Percentiles rank a stretch among this genome's conserved stretches.
Evolutionary conservation across 2,329 filamentous ascomycete species (phyloP).

Genomic region (Amylocarpus encephaloides): DNA sequence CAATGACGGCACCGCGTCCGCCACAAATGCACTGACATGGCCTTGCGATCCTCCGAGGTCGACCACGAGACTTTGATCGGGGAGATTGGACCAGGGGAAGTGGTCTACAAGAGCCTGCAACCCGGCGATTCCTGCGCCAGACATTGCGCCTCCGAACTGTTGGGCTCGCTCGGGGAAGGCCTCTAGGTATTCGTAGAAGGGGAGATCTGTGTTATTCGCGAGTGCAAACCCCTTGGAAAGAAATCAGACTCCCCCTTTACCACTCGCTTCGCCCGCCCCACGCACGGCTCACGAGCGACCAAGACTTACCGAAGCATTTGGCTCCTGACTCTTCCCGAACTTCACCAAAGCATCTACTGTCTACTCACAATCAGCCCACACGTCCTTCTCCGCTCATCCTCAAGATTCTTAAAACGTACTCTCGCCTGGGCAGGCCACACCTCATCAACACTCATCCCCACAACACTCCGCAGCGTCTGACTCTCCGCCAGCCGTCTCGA

Average conservation of each 20-base stretch:
- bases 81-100: conserved; percentile 7
- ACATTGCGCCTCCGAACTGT: conserved; percentile 47
- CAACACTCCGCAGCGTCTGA: conserved; percentile 26
- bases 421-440: conserved; percentile 18
- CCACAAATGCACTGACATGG: conserved; percentile 20
- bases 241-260: neutral
- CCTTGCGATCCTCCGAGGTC: conserved; percentile 26
- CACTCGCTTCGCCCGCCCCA: too few species aligned
- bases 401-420: conserved; percentile 35
- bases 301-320: conserved; percentile 7
- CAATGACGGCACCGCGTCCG: conserved; percentile 16
- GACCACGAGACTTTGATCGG: neutral
- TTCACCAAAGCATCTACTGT: conserved; percentile 7
- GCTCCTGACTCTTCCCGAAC: conserved; percentile 4
- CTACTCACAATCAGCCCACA: conserved; percentile 34
- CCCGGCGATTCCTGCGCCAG: neutral
- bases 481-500: conserved; percentile 16
- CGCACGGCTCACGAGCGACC: too few species aligned
- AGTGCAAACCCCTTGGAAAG: conserved; percentile 7
- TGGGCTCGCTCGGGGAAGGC: conserved; percentile 37
- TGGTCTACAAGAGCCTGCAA: conserved; percentile 7
- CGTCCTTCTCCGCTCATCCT: conserved; percentile 31
- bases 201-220: conserved; percentile 2
- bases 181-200: conserved; percentile 5
- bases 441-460: conserved; percentile 49